Base-by-base conservation (phyloP, 192 early-diverging fungal genomes). In the Dissophora globulifera region DNA sequence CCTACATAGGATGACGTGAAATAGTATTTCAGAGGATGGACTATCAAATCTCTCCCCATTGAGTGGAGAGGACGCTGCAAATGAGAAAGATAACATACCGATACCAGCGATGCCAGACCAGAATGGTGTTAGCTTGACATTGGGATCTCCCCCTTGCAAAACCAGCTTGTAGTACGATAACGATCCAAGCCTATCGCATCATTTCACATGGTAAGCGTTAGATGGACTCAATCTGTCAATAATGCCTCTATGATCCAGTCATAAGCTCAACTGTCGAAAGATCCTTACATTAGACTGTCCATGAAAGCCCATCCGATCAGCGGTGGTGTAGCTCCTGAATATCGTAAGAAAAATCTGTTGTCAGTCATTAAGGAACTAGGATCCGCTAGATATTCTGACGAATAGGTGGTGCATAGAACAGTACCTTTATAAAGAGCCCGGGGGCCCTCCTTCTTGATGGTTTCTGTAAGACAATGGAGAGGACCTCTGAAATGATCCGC, bases 251-350 rank as follows among this genome's bases (percentile, higher is more conserved):
- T n/a, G n/a, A n/a, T n/a, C n/a, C n/a, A n/a, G n/a, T n/a, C n/a
- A 38, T 38, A 38, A 9, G 7, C 35, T 38, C 35, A 13, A 38
- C 35, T 38, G 35, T 20, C 27, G 3, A 4, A 51, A 13, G 33
- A 62, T 27, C 25, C 78, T 78, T 80, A 86, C 87, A 86, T 86
- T 32, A 86, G 70, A 66, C 85, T 87, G 48, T 96, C 94, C 94
- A 96, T 95, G 50, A 93, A 81, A 2, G 90, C 88, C 94, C 94
- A 98, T 13, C 96, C 96, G 49, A 98, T 67, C 46, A 98, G 75
- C 19, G 96, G 96, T 11, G 94, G 93, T 22, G 93, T 95, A 15
- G 95, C 93, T 43, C 96, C 79, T 81, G n/a, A n/a, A n/a, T n/a
- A n/a, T n/a, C n/a, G n/a, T n/a, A n/a, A n/a, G n/a, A n/a, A n/a